These are phyloP conservation scores for Ballota nigra DNA, from an alignment of 257 asterid genomes.

Conservation along the genomic window DNA sequence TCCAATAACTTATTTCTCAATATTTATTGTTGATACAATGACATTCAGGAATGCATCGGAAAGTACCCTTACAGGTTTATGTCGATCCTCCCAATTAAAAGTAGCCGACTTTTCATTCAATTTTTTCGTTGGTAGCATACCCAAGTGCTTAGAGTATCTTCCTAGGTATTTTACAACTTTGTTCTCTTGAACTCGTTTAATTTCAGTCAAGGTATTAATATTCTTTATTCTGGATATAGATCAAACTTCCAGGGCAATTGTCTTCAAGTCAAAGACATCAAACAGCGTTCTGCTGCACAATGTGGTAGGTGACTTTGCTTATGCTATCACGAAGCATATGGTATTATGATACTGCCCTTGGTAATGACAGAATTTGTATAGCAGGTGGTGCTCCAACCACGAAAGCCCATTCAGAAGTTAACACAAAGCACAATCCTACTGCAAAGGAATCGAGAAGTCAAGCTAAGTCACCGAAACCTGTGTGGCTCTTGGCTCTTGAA, in stretches of 20 bases:
- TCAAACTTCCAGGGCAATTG: constrained; percentile 83
- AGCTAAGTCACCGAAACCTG: constrained; percentile 54
- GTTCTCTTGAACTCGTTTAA: not conserved
- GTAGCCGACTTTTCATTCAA: constrained; percentile 79
- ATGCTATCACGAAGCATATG: not conserved
- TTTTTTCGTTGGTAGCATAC: constrained; percentile 69
- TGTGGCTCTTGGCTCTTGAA: constrained; percentile 86
- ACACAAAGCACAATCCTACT: constrained; percentile 36
- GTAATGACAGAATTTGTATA: constrained; percentile 16
- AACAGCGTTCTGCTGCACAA: constrained; percentile 58
- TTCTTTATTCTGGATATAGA: constrained; percentile 32
- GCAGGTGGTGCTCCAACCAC: constrained; percentile 46
- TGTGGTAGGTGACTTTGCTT: constrained; percentile 56
- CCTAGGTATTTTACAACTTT: constrained; percentile 51
- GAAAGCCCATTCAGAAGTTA: constrained; percentile 35
- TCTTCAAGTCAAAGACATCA: constrained; percentile 54
- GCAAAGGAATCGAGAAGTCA: constrained; percentile 39
- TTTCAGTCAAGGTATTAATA: not conserved
- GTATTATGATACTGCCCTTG: not conserved
- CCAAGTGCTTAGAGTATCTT: constrained; percentile 71
- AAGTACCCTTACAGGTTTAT: constrained; percentile 44
- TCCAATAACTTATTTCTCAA: not conserved
- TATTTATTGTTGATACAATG: constrained; percentile 8
- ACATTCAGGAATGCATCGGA: constrained; percentile 45
- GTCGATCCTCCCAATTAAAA: constrained; percentile 65